These are phyloP conservation scores for Prunus kanzakura DNA, from an alignment of 306 rosid species.

Conservation along the genomic window DNA sequence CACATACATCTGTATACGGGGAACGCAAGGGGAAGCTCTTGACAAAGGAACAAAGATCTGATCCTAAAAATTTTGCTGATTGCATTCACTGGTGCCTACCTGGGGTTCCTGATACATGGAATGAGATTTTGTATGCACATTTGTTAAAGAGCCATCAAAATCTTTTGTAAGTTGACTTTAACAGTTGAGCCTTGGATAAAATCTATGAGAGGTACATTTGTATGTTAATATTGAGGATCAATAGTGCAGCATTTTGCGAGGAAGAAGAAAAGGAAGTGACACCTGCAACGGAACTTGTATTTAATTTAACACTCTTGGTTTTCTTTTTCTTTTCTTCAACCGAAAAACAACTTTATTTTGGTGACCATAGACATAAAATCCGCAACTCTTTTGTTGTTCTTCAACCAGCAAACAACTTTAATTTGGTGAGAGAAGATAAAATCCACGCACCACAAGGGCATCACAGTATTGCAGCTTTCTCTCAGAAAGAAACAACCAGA, in stretches of 20 bases:
- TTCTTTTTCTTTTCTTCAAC: not conserved
- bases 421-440: not conserved
- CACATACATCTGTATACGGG: constrained; percentile 72
- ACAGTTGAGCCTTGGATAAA: not conserved
- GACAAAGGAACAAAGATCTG: constrained; percentile 70
- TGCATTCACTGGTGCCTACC: constrained; percentile 97
- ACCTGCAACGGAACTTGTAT: not conserved
- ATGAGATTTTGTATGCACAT: constrained; percentile 70
- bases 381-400: not conserved
- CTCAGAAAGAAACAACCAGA: not conserved
- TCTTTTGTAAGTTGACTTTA: constrained; percentile 20
- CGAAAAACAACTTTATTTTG: not conserved
- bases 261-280: constrained; percentile 3
- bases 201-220: not conserved
- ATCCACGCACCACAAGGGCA: constrained; percentile 9
- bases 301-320: not conserved
- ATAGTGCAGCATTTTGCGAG: not conserved
- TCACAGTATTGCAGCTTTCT: constrained; percentile 1
- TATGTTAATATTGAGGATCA: not conserved
- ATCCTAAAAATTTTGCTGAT: constrained; percentile 70
- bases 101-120: constrained; percentile 95
- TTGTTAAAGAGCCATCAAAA: constrained; percentile 57
- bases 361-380: not conserved
- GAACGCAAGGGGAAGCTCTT: constrained; percentile 80
- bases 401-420: not conserved